Conservation (phyloP, 345 rosid species). For the Luvunga scandens region DNA sequence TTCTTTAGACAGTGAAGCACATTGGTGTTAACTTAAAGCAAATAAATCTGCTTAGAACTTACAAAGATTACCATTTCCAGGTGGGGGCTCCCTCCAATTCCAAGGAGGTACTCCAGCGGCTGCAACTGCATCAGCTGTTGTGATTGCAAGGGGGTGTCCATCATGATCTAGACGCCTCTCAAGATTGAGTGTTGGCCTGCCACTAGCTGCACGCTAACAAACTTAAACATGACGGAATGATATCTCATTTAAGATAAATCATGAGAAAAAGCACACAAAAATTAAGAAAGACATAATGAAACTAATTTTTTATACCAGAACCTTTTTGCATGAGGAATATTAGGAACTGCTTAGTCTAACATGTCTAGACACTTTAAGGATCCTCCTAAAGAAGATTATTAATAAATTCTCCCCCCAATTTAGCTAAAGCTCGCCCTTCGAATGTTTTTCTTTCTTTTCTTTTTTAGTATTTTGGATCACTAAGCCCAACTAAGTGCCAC, state of each 20-base stretch:
- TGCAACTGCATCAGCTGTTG: conserved; percentile 80
- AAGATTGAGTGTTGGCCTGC: conserved; percentile 82
- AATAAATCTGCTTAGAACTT: conserved; percentile 12
- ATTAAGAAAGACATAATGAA: neutral
- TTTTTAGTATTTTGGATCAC: neutral
- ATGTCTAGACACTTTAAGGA: neutral
- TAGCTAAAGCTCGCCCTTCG: neutral
- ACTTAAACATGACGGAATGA: conserved; percentile 20
- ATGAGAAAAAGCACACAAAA: conserved; percentile 9
- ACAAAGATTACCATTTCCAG: conserved; percentile 68
- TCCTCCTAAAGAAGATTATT: neutral
- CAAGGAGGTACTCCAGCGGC: conserved; percentile 94
- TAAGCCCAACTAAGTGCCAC: neutral
- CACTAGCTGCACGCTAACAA: conserved; percentile 58
- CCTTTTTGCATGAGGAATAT: neutral
- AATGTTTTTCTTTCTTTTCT: neutral
- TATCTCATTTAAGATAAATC: conserved; percentile 14
- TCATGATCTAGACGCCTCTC: conserved; percentile 96
- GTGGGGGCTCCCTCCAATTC: conserved; percentile 96
- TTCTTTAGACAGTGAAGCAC: neutral
- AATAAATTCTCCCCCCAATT: neutral
- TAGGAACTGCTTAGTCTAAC: neutral
- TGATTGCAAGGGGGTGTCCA: conserved; percentile 90
- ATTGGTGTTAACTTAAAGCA: neutral
- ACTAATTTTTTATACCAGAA: neutral